Evolutionary conservation across 768 basidiomycete species (phyloP), one percentile per base, ranked within the genome.

Genomic region (Boletus rufocinnamomeus): DNA sequence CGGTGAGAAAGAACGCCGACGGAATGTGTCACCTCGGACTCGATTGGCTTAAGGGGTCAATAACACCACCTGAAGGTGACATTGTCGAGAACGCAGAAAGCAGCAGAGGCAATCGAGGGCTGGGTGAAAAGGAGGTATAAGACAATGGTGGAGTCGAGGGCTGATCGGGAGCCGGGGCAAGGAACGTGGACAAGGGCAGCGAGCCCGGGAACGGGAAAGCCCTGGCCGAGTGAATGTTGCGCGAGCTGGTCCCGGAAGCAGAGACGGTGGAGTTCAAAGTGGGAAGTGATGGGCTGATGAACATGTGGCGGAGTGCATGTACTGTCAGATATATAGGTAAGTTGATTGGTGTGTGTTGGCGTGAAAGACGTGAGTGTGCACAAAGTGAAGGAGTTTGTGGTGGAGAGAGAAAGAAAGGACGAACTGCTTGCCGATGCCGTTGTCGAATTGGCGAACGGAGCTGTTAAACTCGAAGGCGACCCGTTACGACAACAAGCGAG

Each of bases 261-360:
- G 49, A 44, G 54, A 45, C 5, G 17, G 53, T 62, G 58, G 61
- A 21, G 57, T 35, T 71, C 60, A 67, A 50, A 56, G 61, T 11
- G 49, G 51, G 47, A 57, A 61, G 63, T 60, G 69, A 59, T 47
- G 63, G 50, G 44, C 37, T 50, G 62, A 66, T 61, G 70, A 57
- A 63, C 69, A 71, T 69, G 69, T 59, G 69, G 69, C 58, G 27
- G 54, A 21, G 50, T 65, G 70, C 67, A 71, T 71, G 69, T 69
- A 62, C n/a, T 51, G 37, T 51, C 25, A 57, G 57, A 57, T 62
- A 56, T 67, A 61, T 57, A 61, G 53, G 54, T 52, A 58, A 57
- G 59, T 54, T 34, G 58, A 49, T 40, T 45, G 50, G 58, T 57
- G 57, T 45, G 62, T 28, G 57, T 59, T 52, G 60, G 57, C 60